Conservation (phyloP, 2,329 filamentous ascomycete genomes). For the Botryotinia calthae region DNA sequence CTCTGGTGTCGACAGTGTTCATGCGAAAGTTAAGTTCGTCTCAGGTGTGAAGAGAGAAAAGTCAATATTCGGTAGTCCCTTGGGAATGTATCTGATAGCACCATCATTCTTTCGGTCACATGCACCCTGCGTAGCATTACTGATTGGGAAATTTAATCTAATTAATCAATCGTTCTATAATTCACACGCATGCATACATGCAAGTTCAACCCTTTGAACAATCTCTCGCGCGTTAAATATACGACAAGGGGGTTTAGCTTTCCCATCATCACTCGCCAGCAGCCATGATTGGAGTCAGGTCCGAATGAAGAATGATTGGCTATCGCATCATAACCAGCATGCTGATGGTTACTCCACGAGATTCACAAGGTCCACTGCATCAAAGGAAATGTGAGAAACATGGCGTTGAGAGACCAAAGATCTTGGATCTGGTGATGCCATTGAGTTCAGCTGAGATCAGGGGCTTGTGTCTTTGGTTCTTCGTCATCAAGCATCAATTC, state of each 20-base stretch:
- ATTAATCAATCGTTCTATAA: background rate
- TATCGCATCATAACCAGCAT: background rate
- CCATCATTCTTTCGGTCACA: background rate
- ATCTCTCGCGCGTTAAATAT: slow-evolving; percentile 15
- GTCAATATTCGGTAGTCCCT: background rate
- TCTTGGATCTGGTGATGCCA: background rate
- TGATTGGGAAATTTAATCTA: background rate
- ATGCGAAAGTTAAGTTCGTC: background rate
- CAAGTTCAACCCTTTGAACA: background rate
- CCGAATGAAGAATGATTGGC: slow-evolving; percentile 14
- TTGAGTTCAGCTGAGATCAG: background rate
- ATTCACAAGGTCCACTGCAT: slow-evolving; percentile 8
- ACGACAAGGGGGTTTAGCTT: slow-evolving; percentile 3
- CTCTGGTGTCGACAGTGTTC: background rate
- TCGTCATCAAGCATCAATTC: background rate
- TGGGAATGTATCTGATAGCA: background rate
- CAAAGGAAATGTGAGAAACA: slow-evolving; percentile 7
- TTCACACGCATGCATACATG: background rate
- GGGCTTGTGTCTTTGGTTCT: background rate
- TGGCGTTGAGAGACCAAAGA: slow-evolving; percentile 1
- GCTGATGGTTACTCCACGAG: slow-evolving; percentile 10
- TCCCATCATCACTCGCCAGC: background rate
- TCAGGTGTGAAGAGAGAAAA: background rate
- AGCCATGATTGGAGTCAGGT: slow-evolving; percentile 11
- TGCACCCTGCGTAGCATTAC: background rate